Base-by-base conservation (phyloP, 2,329 filamentous ascomycete genomes). In the Colletotrichum falcatum region DNA sequence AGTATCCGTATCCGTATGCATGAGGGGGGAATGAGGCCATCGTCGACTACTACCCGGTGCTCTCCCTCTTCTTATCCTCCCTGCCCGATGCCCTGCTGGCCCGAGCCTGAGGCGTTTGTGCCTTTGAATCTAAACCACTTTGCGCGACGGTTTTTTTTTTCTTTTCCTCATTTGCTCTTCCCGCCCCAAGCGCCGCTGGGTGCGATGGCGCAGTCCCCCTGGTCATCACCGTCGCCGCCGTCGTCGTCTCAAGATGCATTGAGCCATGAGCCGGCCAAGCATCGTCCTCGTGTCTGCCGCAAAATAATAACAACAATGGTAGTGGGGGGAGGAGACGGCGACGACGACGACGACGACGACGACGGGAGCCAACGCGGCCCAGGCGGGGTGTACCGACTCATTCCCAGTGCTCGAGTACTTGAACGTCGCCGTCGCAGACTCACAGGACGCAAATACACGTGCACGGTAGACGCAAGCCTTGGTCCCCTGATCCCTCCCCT, bases 141-240 rank as follows among this genome's bases (percentile, higher is more conserved):
- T 16, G 56, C 66, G 54, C 26, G 28, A 48, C 33, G 26, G 3
- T 33, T 33, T 3, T n/a, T 20, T 33, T 26, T 42, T 33, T 33
- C 7, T 3, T n/a, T 20, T 33, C 26, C 49, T 35, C 66, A 42
- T n/a, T 58, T 48, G 23, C 12, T 62, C 28, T 30, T 26, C 44
- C 56, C 67, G 64, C 67, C 55, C 51, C 53, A 70, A 62, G 67
- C 67, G 67, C 67, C 37, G 37, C 49, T 8, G 23, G 33, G 26
- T 30, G 6, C 16, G 16, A 39, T 8, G 30, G 33, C 49, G 39
- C 62, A 61, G 51, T 42, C 49, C 44, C 16, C 18, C 39, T 20
- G 3, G 14, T 39, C 39, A 7, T 18, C 8, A 5, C 7, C 42
- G 18, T n/a, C 20, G 18, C 14, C 39, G 2, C 8, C 59, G 23